phyloP scores from a whole-genome alignment of 2,329 filamentous ascomycete genomes.

The Penicillium olsonii region DNA sequence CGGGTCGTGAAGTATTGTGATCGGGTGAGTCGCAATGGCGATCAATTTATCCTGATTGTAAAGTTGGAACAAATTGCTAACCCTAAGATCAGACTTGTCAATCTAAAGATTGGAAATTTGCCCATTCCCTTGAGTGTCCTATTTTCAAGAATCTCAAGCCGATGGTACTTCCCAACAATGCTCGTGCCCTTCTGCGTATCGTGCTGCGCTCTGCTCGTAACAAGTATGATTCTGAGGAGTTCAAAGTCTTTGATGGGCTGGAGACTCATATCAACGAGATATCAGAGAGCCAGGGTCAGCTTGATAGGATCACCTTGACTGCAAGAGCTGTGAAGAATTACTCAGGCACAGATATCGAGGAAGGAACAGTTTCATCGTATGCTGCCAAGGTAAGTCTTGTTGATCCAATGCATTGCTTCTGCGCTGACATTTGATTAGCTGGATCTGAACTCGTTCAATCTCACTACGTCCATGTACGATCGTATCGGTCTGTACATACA shows the following conservation, averaged over 20 bases:
- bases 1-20: constrained; percentile 61
- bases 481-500: constrained; percentile 62
- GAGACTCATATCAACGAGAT: constrained; percentile 55
- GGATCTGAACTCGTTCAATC: constrained; percentile 60
- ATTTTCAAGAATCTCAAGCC: constrained; percentile 50
- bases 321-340: constrained; percentile 58
- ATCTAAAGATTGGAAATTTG: constrained; percentile 58
- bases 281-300: constrained; percentile 40
- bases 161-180: constrained; percentile 55
- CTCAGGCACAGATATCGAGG: constrained; percentile 48
- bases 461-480: constrained; percentile 58
- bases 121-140: constrained; percentile 62
- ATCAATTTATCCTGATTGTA: not conserved
- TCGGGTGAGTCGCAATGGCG: constrained; percentile 47
- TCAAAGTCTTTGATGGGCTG: constrained; percentile 47
- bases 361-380: constrained; percentile 46
- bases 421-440: constrained; percentile 40
- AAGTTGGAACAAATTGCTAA: constrained; percentile 1
- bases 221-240: constrained; percentile 40
- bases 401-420: too few species aligned
- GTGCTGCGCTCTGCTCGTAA: constrained; percentile 45
- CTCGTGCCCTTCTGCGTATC: constrained; percentile 58
- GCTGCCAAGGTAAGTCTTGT: constrained; percentile 46
- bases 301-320: constrained; percentile 54
- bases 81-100: constrained; percentile 55